Conservation (phyloP, 306 rosid genomes). For the Acacia confusa region DNA sequence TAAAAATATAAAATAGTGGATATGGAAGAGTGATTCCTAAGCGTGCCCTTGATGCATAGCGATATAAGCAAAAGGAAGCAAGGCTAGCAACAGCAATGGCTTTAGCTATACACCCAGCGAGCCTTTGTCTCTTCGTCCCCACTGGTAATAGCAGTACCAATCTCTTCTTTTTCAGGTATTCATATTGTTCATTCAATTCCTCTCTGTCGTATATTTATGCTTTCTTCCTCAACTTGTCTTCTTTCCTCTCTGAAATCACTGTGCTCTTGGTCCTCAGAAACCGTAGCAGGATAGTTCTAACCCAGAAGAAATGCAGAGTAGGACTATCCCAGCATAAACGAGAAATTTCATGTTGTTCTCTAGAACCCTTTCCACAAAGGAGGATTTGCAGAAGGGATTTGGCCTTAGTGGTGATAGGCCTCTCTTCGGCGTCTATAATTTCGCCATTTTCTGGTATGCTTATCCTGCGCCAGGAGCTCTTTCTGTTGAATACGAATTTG, state of each 20-base stretch:
- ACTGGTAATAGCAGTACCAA: background rate
- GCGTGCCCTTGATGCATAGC: background rate
- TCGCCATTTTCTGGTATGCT: slow-evolving; percentile 11
- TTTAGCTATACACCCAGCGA: background rate
- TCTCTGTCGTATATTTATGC: background rate
- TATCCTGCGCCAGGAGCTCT: background rate
- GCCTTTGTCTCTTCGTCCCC: background rate
- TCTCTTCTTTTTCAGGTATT: slow-evolving; percentile 9
- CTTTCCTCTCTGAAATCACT: background rate
- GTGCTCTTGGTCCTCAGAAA: slow-evolving; percentile 10
- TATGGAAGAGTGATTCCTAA: no score
- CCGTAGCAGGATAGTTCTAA: background rate
- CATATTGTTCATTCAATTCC: background rate
- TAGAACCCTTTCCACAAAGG: background rate
- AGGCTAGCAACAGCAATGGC: background rate
- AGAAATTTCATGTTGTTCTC: background rate
- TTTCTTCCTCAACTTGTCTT: background rate
- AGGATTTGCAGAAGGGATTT: background rate
- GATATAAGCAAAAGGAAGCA: background rate
- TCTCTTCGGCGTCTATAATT: background rate
- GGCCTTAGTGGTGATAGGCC: slow-evolving; percentile 2
- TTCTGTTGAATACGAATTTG: background rate
- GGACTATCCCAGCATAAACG: background rate
- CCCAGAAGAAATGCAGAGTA: background rate
- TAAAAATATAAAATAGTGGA: background rate